Evolutionary conservation across 352 stramenopile genomes (phyloP), one percentile per base, ranked within the genome.

Genomic region (Bremia lactucae): DNA sequence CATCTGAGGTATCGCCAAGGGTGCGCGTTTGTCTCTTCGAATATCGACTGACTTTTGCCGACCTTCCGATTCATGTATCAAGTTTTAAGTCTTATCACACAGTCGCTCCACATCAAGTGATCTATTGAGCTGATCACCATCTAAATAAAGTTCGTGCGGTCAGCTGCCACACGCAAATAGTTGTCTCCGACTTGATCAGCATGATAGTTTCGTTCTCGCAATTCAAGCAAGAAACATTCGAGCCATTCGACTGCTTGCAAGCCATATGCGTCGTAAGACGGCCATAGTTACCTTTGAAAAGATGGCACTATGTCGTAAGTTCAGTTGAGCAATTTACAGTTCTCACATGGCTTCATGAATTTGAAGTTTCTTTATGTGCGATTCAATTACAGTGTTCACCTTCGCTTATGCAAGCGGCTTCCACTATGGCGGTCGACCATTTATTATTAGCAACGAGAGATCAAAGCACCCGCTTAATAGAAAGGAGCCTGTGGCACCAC

Each of bases 131-230:
- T 91, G 49, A 71, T 83, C 4, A 87, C 56, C 31, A 88, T 75
- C 34, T 88, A 58, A 4, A 59, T 47, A 53, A 87, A 88, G 51
- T 86, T 52, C 4, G 57, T 72, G 31, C 78, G 78, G 42, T 87
- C 78, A 0, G 78, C 75, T 36, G 87, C 75, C 4, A 85, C 54
- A 4, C 68, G 49, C 25, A 91, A 46, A 42, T 91, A 75, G 20
- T 79, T 69, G 49, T 91, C 22, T 91, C 78, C 2, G 75, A 62
- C 46, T 78, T 84, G 49, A 88, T 72, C 3, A 69, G 81, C 72
- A 91, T 84, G 25, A 91, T 80, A 37, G 88, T 87, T 62, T 86
- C 74, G 23, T n/a, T n/a, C n/a, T 90, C 74, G 2, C 46, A 52
- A 40, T 84, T 73, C 29, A 62, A 75, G 34, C 71, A n/a, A 69